Conservation (phyloP, 257 asterid genomes). For the Solanum microdontum region DNA sequence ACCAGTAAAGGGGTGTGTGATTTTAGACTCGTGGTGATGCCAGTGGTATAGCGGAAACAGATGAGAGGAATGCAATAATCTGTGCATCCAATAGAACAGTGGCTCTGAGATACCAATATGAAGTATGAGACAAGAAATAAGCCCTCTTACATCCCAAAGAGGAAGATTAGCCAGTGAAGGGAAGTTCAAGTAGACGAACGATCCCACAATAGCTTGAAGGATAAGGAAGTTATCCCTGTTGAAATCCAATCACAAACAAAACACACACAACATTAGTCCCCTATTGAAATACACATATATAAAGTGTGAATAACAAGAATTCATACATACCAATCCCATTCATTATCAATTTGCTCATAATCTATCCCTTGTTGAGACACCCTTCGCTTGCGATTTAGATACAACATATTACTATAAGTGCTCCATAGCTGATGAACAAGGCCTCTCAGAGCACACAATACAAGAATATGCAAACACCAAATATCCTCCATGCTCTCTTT, state of each 20-base stretch:
- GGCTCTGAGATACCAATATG: constrained; percentile 82
- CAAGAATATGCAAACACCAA: constrained; percentile 67
- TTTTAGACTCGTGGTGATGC: constrained; percentile 79
- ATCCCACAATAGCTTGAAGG: constrained; percentile 51
- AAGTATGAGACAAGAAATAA: constrained; percentile 46
- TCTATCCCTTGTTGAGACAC: constrained; percentile 58
- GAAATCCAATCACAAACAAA: background rate
- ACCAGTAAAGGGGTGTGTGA: constrained; percentile 80
- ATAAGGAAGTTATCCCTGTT: constrained; percentile 85
- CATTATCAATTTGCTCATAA: constrained; percentile 66
- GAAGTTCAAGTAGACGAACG: constrained; percentile 44
- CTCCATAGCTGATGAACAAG: constrained; percentile 69
- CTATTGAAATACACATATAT: background rate
- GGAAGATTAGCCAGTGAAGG: constrained; percentile 52
- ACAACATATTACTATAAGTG: constrained; percentile 36
- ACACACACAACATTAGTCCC: background rate
- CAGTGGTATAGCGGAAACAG: constrained; percentile 62
- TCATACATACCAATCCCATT: constrained; percentile 73
- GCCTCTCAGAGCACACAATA: constrained; percentile 47
- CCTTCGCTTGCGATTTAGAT: constrained; percentile 32
- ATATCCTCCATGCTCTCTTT: constrained; percentile 25
- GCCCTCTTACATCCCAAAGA: constrained; percentile 53
- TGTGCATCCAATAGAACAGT: constrained; percentile 72
- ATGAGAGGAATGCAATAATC: constrained; percentile 49
- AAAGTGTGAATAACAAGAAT: background rate